Percentiles rank a stretch among this genome's conserved stretches.
These are phyloP conservation scores for Fusarium goolgardi DNA, from an alignment of 2,329 filamentous ascomycete genomes.

Conservation along the genomic window DNA sequence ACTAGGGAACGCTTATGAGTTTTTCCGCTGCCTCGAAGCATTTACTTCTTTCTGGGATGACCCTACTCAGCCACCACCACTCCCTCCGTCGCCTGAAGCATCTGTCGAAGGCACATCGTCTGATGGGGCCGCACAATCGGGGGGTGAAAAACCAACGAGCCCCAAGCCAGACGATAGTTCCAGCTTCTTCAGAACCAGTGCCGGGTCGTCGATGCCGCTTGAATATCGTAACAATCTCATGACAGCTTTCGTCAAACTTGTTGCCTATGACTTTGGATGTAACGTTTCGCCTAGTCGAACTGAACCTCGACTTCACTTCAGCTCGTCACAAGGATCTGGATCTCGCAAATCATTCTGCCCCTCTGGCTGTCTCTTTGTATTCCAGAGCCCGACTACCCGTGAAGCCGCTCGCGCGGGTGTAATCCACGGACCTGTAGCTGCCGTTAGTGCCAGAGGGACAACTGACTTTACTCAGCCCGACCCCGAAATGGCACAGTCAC, in stretches of 20 bases:
- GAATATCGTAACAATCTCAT: slow-evolving; percentile 69
- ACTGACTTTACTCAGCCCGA: slow-evolving; percentile 61
- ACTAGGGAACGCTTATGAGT: slow-evolving; percentile 73
- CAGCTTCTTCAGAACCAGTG: slow-evolving; percentile 55
- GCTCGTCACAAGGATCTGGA: slow-evolving; percentile 50
- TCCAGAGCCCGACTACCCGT: slow-evolving; percentile 69
- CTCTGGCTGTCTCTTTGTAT: slow-evolving; percentile 69
- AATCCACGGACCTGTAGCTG: slow-evolving; percentile 71
- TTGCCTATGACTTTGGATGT: slow-evolving; percentile 74
- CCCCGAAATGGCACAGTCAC: slow-evolving; percentile 65
- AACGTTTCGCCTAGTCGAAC: slow-evolving; percentile 66
- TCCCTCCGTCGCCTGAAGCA: slow-evolving; percentile 51
- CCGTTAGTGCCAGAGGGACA: slow-evolving; percentile 67
- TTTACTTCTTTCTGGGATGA: slow-evolving; percentile 73
- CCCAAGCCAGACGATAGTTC: slow-evolving; percentile 25
- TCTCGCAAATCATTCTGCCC: slow-evolving; percentile 66
- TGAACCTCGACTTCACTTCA: slow-evolving; percentile 69
- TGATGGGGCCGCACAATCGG: slow-evolving; percentile 15
- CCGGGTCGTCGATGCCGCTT: slow-evolving; percentile 67
- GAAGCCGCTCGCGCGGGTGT: slow-evolving; percentile 69
- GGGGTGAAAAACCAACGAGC: slow-evolving; percentile 24
- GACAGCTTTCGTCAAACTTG: slow-evolving; percentile 70
- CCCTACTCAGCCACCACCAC: slow-evolving; percentile 56
- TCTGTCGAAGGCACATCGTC: slow-evolving; percentile 40
- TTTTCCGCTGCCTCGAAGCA: slow-evolving; percentile 71